phyloP scores from a whole-genome alignment of 495 filamentous ascomycete genomes.

The Echria macrotheca region DNA sequence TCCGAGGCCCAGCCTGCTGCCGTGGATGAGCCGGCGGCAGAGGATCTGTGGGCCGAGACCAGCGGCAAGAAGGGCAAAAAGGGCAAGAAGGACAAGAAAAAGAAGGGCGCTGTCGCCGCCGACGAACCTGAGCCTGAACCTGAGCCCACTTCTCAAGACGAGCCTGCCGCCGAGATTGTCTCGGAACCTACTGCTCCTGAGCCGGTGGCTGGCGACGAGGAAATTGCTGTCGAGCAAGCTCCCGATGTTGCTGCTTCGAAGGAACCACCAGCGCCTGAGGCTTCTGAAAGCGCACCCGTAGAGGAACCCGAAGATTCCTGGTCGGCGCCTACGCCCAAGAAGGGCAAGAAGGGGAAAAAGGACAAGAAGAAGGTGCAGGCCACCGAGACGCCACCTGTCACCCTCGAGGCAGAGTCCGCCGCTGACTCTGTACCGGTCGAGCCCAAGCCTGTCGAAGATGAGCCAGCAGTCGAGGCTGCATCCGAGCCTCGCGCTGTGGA shows the following conservation, averaged over 20 bases:
- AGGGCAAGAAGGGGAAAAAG: conserved; percentile 2
- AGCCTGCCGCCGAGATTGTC: conserved; percentile 3
- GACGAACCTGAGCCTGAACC: background rate
- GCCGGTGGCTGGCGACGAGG: conserved; percentile 9
- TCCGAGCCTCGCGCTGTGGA: too few relatives aligned
- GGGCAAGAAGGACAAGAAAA: conserved; percentile 23
- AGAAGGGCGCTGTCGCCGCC: background rate
- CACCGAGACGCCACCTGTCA: too few relatives aligned
- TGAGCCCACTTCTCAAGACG: conserved; percentile 1
- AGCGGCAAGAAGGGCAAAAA: conserved; percentile 27
- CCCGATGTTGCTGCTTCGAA: conserved; percentile 1
- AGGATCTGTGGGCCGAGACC: conserved; percentile 13
- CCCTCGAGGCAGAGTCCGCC: too few relatives aligned
- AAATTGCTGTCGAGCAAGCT: conserved; percentile 1
- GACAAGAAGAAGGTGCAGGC: background rate
- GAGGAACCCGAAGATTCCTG: background rate
- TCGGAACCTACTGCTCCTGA: background rate
- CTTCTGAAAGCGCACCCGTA: background rate
- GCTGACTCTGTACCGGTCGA: background rate
- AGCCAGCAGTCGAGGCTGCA: background rate
- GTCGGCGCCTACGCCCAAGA: conserved; percentile 9
- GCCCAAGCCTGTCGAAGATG: too few relatives aligned
- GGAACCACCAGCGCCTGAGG: background rate
- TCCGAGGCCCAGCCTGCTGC: too few relatives aligned
- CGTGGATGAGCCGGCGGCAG: conserved; percentile 1